A percentile compares a stretch with the other conserved stretches of the same genome.
Conservation (phyloP, 306 rosid species). For the Vicia sativa region DNA sequence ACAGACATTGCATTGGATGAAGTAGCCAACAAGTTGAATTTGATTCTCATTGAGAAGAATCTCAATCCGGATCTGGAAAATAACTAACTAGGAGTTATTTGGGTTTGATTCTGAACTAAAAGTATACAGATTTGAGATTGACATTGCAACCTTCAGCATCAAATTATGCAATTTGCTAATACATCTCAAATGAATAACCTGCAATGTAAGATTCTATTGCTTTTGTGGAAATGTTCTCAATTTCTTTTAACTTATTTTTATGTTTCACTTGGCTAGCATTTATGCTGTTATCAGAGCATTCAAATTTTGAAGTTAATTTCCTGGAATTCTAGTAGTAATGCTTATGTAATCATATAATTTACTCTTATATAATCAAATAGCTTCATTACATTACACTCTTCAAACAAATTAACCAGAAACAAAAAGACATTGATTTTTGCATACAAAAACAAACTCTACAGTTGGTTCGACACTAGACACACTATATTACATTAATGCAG, state of each 20-base stretch:
- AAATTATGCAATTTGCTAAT: constrained; percentile 28
- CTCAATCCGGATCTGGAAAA: constrained; percentile 40
- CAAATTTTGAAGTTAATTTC: too few species aligned
- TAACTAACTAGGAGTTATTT: constrained; percentile 31
- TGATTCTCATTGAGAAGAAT: constrained; percentile 65
- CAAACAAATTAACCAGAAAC: background rate
- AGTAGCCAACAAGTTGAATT: constrained; percentile 52
- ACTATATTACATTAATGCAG: background rate
- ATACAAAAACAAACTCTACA: background rate
- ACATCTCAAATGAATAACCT: constrained; percentile 22
- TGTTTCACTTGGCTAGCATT: constrained; percentile 14
- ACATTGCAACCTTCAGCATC: constrained; percentile 25
- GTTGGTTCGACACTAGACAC: background rate
- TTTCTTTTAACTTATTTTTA: constrained; percentile 10
- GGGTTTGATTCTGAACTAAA: background rate
- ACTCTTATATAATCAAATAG: too few species aligned
- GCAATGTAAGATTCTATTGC: constrained; percentile 19
- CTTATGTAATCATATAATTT: too few species aligned
- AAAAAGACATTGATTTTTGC: background rate
- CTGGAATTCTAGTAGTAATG: too few species aligned
- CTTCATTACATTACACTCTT: constrained; percentile 2
- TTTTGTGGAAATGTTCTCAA: constrained; percentile 17
- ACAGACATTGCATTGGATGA: constrained; percentile 57
- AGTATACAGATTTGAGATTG: constrained; percentile 32
- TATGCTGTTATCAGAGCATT: background rate